These are phyloP conservation scores for Salix exigua DNA, from an alignment of 345 rosid genomes.

Conservation along the genomic window DNA sequence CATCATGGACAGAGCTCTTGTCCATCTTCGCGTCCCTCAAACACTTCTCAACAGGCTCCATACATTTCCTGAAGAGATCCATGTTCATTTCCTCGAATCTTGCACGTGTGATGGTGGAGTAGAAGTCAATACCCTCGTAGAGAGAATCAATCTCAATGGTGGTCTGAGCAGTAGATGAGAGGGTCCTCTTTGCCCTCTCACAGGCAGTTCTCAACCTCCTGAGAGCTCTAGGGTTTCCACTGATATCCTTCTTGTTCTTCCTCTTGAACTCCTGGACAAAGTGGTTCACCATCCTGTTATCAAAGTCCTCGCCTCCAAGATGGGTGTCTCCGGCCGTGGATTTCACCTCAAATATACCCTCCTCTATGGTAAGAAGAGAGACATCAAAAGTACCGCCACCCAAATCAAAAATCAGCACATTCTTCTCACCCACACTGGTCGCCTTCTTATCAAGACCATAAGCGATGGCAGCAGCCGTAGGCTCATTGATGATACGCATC, in stretches of 20 bases:
- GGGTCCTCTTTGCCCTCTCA: slow-evolving; percentile 50
- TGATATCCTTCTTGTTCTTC: slow-evolving; percentile 41
- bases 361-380: slow-evolving; percentile 25
- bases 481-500: slow-evolving; percentile 32
- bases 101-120: slow-evolving; percentile 42
- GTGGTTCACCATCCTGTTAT: slow-evolving; percentile 42
- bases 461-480: slow-evolving; percentile 33
- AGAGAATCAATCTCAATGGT: slow-evolving; percentile 48
- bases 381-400: slow-evolving; percentile 36
- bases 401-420: slow-evolving; percentile 27
- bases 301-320: slow-evolving; percentile 30
- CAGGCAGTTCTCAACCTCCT: slow-evolving; percentile 46
- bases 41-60: slow-evolving; percentile 56
- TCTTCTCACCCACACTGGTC: slow-evolving; percentile 33
- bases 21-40: slow-evolving; percentile 52
- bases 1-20: slow-evolving; percentile 43
- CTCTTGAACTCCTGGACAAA: slow-evolving; percentile 46
- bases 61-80: slow-evolving; percentile 50
- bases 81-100: slow-evolving; percentile 49
- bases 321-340: slow-evolving; percentile 31
- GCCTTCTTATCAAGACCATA: slow-evolving; percentile 35
- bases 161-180: slow-evolving; percentile 50
- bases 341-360: slow-evolving; percentile 32
- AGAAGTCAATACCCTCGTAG: slow-evolving; percentile 42
- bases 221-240: slow-evolving; percentile 39